Percentiles rank a stretch among this genome's conserved stretches.
Conservation (phyloP, 2,329 filamentous ascomycete species). For the Pseudocercospora vitis region DNA sequence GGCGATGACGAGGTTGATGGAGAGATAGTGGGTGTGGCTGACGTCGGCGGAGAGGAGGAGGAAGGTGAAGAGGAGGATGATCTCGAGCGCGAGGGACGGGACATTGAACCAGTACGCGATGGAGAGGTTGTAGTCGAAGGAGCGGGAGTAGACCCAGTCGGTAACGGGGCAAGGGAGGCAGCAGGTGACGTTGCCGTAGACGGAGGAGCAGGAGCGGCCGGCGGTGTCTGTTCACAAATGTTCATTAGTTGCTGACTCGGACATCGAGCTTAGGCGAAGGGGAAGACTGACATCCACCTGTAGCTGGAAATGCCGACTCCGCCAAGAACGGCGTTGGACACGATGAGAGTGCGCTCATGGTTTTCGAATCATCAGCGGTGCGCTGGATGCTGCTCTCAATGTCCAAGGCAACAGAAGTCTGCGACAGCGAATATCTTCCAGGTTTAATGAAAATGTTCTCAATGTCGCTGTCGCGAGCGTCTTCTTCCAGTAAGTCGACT, state of each 20-base stretch:
- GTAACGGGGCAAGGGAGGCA: conserved; percentile 74
- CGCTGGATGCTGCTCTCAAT: too few species aligned
- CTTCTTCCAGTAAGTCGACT: not conserved
- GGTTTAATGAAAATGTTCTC: not conserved
- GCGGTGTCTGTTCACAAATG: conserved; percentile 29
- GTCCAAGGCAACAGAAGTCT: too few species aligned
- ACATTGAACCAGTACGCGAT: conserved; percentile 64
- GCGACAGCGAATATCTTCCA: not conserved
- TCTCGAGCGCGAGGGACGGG: conserved; percentile 66
- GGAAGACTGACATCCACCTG: conserved; percentile 65
- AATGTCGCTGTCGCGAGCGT: not conserved
- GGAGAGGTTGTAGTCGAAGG: conserved; percentile 12
- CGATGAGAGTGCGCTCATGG: conserved; percentile 39
- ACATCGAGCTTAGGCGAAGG: not conserved
- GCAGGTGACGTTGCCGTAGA: conserved; percentile 58
- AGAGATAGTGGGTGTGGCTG: conserved; percentile 73
- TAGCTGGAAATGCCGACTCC: conserved; percentile 56
- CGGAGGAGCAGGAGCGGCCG: conserved; percentile 57
- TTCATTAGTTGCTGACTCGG: not conserved
- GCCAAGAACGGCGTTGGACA: conserved; percentile 71
- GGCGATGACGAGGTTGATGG: conserved; percentile 83
- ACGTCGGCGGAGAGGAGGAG: conserved; percentile 69
- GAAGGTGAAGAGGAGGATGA: conserved; percentile 76
- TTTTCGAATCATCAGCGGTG: not conserved
- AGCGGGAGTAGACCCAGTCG: conserved; percentile 17